phyloP scores from a whole-genome alignment of 768 basidiomycete species.

The Phlegmacium glaucopus region DNA sequence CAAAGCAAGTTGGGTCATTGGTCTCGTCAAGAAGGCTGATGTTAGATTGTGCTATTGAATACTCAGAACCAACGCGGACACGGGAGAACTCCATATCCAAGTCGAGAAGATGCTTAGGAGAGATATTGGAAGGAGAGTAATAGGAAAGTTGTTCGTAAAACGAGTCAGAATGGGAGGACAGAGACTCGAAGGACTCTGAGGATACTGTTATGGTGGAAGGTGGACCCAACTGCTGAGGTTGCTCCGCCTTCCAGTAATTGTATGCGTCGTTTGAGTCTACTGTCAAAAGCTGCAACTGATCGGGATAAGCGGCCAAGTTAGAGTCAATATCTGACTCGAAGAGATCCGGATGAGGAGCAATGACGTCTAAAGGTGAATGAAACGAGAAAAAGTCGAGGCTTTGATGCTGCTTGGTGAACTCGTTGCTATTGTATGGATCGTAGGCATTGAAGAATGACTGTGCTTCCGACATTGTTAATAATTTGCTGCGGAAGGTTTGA shows the following conservation, averaged over 20 bases:
- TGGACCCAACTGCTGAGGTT: conserved; percentile 57
- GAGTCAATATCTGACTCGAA: conserved; percentile 83
- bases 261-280: conserved; percentile 66
- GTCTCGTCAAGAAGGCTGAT: conserved; percentile 36
- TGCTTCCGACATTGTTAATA: conserved; percentile 32
- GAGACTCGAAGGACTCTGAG: conserved; percentile 72
- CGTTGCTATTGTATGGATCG: conserved; percentile 29
- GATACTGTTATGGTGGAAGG: conserved; percentile 78
- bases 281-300: conserved; percentile 59
- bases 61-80: conserved; percentile 61
- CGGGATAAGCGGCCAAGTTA: conserved; percentile 64
- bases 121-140: conserved; percentile 30
- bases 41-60: conserved; percentile 38
- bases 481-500: conserved; percentile 22
- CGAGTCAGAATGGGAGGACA: conserved; percentile 67
- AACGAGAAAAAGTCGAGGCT: conserved; percentile 68
- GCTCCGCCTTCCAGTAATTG: conserved; percentile 59
- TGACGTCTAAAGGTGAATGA: conserved; percentile 64
- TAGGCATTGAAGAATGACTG: conserved; percentile 28
- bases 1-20: conserved; percentile 58
- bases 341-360: conserved; percentile 75
- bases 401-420: conserved; percentile 34
- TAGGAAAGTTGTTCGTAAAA: conserved; percentile 57
- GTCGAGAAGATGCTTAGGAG: conserved; percentile 49
- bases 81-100: conserved; percentile 72